These are phyloP conservation scores for Chlorella sp. DNA, from an alignment of 139 green algal species.

Conservation along the genomic window DNA sequence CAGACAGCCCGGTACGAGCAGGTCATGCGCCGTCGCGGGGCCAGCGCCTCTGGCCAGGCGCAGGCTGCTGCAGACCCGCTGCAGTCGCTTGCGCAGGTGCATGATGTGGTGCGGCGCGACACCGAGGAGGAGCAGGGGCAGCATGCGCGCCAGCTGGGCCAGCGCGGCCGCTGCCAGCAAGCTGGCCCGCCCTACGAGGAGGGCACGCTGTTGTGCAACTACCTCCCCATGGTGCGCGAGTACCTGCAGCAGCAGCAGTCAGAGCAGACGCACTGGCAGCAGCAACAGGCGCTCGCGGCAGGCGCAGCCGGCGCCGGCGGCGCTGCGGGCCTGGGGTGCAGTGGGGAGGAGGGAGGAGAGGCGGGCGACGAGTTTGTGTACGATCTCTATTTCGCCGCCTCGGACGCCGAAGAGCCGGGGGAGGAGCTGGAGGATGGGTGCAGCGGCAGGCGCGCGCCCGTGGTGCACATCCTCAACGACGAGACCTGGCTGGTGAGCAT, in stretches of 20 bases:
- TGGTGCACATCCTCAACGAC: slow-evolving; percentile 41
- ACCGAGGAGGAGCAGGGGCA: background rate
- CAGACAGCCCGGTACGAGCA: slow-evolving; percentile 14
- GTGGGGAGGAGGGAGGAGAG: slow-evolving; percentile 8
- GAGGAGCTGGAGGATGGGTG: slow-evolving; percentile 1
- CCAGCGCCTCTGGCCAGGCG: slow-evolving; percentile 10
- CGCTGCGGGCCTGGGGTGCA: background rate
- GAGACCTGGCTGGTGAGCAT: slow-evolving; percentile 34
- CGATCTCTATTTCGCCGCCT: slow-evolving; percentile 35
- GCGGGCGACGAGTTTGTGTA: slow-evolving; percentile 37
- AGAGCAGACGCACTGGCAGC: background rate
- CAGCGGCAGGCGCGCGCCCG: slow-evolving; percentile 18
- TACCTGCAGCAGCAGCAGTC: slow-evolving; percentile 3
- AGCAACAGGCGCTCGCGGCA: background rate
- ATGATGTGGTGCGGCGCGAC: slow-evolving; percentile 26
- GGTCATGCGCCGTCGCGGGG: slow-evolving; percentile 9
- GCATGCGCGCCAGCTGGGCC: background rate
- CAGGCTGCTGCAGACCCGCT: slow-evolving; percentile 19
- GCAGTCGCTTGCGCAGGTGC: slow-evolving; percentile 3
- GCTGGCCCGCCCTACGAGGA: slow-evolving; percentile 22
- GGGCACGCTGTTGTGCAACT: slow-evolving; percentile 33
- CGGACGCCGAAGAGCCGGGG: background rate
- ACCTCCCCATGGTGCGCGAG: slow-evolving; percentile 34
- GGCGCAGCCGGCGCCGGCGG: background rate
- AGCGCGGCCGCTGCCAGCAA: slow-evolving; percentile 1